A percentile compares a stretch with the other conserved stretches of the same genome.
These are phyloP conservation scores for Fusarium agapanthi DNA, from an alignment of 2,329 filamentous ascomycete genomes.

Conservation along the genomic window DNA sequence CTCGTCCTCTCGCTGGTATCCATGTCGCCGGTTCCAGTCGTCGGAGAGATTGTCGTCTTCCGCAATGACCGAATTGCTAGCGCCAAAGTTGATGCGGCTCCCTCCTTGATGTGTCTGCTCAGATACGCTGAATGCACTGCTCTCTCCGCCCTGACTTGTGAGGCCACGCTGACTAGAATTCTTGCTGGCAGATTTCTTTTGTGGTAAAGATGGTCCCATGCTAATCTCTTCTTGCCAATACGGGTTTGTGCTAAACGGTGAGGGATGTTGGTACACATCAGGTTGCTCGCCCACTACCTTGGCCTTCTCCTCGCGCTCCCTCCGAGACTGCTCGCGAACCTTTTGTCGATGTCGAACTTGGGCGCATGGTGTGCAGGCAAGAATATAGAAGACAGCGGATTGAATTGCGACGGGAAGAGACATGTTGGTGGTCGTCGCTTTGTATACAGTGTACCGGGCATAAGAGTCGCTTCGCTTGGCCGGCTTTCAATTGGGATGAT, in stretches of 20 bases:
- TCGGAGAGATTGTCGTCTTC: slow-evolving; percentile 52
- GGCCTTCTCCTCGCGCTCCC: slow-evolving; percentile 71
- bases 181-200: slow-evolving; percentile 66
- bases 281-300: slow-evolving; percentile 75
- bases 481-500: slow-evolving; percentile 2
- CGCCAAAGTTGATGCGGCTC: slow-evolving; percentile 47
- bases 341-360: slow-evolving; percentile 75
- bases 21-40: slow-evolving; percentile 76
- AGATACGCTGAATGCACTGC: slow-evolving; percentile 53
- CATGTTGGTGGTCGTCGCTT: slow-evolving; percentile 46
- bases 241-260: slow-evolving; percentile 85
- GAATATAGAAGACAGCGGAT: slow-evolving; percentile 80
- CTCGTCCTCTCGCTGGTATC: slow-evolving; percentile 89
- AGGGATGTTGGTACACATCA: slow-evolving; percentile 78
- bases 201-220: slow-evolving; percentile 77
- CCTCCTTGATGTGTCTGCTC: slow-evolving; percentile 51
- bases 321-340: slow-evolving; percentile 74
- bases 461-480: slow-evolving; percentile 24
- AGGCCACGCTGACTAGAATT: slow-evolving; percentile 68
- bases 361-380: slow-evolving; percentile 81
- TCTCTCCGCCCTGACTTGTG: slow-evolving; percentile 66
- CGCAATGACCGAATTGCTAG: slow-evolving; percentile 42
- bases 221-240: slow-evolving; percentile 90
- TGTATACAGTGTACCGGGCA: slow-evolving; percentile 32
- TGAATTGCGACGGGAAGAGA: slow-evolving; percentile 69